phyloP scores from a whole-genome alignment of 139 green algal species.

The Chlorella sp. region DNA sequence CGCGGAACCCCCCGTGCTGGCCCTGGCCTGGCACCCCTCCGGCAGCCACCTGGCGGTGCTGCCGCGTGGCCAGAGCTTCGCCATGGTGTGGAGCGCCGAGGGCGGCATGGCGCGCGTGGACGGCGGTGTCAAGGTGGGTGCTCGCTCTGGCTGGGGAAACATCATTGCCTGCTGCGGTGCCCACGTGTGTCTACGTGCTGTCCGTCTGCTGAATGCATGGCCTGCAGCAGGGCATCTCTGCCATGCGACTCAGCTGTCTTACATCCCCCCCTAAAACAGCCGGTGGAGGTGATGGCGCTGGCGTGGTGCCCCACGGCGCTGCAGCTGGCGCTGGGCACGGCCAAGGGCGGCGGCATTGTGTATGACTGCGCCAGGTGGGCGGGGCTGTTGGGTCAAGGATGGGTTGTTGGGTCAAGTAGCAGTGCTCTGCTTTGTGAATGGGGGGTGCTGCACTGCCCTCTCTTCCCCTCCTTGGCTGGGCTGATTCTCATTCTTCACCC shows the following conservation, averaged over 20 bases:
- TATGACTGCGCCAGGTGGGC: constrained; percentile 53
- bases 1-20: not conserved
- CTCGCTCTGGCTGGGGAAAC: not conserved
- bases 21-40: constrained; percentile 61
- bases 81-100: constrained; percentile 64
- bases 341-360: constrained; percentile 75
- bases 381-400: too few species aligned
- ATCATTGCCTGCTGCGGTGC: not conserved
- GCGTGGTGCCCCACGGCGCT: constrained; percentile 56
- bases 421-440: too few species aligned
- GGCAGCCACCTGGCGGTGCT: constrained; percentile 74
- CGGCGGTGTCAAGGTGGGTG: constrained; percentile 67
- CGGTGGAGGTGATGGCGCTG: constrained; percentile 53
- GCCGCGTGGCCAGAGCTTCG: constrained; percentile 59
- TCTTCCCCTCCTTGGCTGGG: too few species aligned
- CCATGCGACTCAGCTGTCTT: too few species aligned
- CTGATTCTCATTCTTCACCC: too few species aligned
- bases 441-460: too few species aligned
- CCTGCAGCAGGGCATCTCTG: not conserved
- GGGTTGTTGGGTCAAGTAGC: too few species aligned
- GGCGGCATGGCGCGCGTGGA: constrained; percentile 72
- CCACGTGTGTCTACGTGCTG: not conserved
- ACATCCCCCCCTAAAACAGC: not conserved
- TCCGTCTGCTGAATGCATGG: not conserved
- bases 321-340: constrained; percentile 72